Conservation (phyloP, 768 basidiomycete genomes). For the Tricholoma furcatifolium region DNA sequence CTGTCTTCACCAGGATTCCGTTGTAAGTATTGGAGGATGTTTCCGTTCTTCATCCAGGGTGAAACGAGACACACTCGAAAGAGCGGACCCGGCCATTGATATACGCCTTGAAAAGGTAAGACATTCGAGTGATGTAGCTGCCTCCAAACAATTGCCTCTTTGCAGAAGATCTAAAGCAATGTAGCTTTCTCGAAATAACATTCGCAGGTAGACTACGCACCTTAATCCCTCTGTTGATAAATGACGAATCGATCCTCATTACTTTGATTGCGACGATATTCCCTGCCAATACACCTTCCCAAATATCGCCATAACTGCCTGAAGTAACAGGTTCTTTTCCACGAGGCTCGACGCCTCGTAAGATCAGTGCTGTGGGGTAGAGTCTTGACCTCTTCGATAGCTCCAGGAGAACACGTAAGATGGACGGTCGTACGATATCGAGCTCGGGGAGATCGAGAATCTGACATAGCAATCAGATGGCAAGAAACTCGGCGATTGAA, state of each 20-base stretch:
- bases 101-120: slow-evolving; percentile 9
- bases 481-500: background rate
- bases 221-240: background rate
- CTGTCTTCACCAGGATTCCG: background rate
- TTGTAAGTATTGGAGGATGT: slow-evolving; percentile 9
- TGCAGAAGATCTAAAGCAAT: slow-evolving; percentile 7
- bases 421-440: slow-evolving; percentile 3
- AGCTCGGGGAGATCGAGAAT: slow-evolving; percentile 7
- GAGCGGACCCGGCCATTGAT: slow-evolving; percentile 6
- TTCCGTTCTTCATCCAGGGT: slow-evolving; percentile 10
- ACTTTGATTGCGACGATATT: slow-evolving; percentile 9
- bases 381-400: slow-evolving; percentile 3
- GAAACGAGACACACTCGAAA: slow-evolving; percentile 11
- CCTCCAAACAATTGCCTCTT: slow-evolving; percentile 10
- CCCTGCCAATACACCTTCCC: slow-evolving; percentile 7
- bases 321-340: slow-evolving; percentile 2
- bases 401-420: slow-evolving; percentile 1
- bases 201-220: background rate
- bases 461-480: background rate
- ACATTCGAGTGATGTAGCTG: slow-evolving; percentile 8
- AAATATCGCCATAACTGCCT: slow-evolving; percentile 10
- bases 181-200: background rate
- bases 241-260: slow-evolving; percentile 6
- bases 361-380: slow-evolving; percentile 8
- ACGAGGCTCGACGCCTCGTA: slow-evolving; percentile 1